These are phyloP conservation scores for Emericellopsis terricola DNA, from an alignment of 495 filamentous ascomycete species.

Conservation along the genomic window DNA sequence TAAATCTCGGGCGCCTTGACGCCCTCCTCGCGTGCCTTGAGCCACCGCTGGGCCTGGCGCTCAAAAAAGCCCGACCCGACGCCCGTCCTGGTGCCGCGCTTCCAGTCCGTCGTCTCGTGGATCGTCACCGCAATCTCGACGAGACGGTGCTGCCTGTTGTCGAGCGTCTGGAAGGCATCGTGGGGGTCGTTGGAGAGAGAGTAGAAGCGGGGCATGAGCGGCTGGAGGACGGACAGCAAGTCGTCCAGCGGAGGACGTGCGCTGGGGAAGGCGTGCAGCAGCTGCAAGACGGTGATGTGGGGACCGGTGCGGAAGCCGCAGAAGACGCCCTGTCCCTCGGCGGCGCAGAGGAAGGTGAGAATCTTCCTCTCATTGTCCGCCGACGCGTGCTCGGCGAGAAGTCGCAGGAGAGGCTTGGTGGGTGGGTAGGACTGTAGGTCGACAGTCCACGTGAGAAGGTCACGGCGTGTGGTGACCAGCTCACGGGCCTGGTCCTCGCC, in stretches of 20 bases:
- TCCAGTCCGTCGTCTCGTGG: slow-evolving; percentile 74
- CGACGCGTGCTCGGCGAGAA: slow-evolving; percentile 70
- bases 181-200: slow-evolving; percentile 93
- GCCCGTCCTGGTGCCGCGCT: slow-evolving; percentile 44
- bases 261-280: slow-evolving; percentile 84
- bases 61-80: slow-evolving; percentile 77
- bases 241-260: slow-evolving; percentile 68
- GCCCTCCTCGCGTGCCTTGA: slow-evolving; percentile 42
- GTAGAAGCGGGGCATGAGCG: slow-evolving; percentile 94
- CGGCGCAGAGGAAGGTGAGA: slow-evolving; percentile 65
- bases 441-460: slow-evolving; percentile 85
- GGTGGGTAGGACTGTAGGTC: slow-evolving; percentile 88
- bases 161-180: slow-evolving; percentile 50
- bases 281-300: slow-evolving; percentile 65
- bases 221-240: slow-evolving; percentile 62
- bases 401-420: slow-evolving; percentile 69
- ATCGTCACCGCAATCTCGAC: slow-evolving; percentile 91
- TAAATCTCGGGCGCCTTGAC: slow-evolving; percentile 40
- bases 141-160: slow-evolving; percentile 55
- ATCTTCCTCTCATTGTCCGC: slow-evolving; percentile 75
- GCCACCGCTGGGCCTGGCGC: slow-evolving; percentile 49
- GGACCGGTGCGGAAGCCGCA: slow-evolving; percentile 88
- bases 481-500: slow-evolving; percentile 74
- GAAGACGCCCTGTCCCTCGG: slow-evolving; percentile 84
- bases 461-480: slow-evolving; percentile 71